Conservation (phyloP, 2,329 filamentous ascomycete genomes). For the Parafenestella ontariensis region DNA sequence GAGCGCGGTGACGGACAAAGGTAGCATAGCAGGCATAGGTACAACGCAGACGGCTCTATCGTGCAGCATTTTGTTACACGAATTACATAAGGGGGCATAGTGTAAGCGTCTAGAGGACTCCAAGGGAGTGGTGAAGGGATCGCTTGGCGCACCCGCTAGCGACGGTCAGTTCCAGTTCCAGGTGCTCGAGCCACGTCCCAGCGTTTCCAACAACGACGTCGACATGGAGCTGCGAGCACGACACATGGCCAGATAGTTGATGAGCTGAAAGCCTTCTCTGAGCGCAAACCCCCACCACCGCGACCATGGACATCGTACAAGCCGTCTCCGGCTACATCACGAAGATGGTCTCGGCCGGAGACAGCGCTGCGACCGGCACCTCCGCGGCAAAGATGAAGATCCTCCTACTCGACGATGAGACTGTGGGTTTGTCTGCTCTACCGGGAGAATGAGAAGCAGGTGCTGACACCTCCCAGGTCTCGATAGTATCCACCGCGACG, state of each 20-base stretch:
- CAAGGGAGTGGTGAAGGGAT: neutral
- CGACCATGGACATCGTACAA: slow-evolving; percentile 87
- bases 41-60: neutral
- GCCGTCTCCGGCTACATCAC: slow-evolving; percentile 93
- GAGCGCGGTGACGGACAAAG: too few relatives aligned
- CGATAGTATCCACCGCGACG: slow-evolving; percentile 92
- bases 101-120: neutral
- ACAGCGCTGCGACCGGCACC: slow-evolving; percentile 69
- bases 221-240: neutral
- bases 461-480: slow-evolving; percentile 62
- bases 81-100: neutral
- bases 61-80: neutral
- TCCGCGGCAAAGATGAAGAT: slow-evolving; percentile 97
- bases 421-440: slow-evolving; percentile 64
- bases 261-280: neutral
- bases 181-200: neutral
- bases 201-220: neutral
- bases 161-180: neutral
- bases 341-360: slow-evolving; percentile 90
- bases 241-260: neutral
- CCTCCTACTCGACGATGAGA: slow-evolving; percentile 89
- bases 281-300: neutral
- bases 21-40: neutral
- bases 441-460: slow-evolving; percentile 12
- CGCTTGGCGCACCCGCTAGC: neutral